Conservation (phyloP, 345 rosid species). For the Moricandia moricandioides region DNA sequence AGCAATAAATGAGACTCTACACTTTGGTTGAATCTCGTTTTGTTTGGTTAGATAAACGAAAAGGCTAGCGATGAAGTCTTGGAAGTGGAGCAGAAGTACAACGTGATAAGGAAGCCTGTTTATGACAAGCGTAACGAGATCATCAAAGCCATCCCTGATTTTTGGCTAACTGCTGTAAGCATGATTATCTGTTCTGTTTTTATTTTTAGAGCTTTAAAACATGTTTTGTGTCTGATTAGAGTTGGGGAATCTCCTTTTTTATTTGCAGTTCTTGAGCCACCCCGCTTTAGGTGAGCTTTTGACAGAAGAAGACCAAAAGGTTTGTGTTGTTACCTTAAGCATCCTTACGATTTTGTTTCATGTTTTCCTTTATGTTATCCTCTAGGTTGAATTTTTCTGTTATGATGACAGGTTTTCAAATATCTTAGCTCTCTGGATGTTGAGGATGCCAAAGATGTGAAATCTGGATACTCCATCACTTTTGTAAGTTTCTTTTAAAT, state of each 20-base stretch:
- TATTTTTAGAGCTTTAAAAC: background rate
- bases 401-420: slow-evolving; percentile 61
- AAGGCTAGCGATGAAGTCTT: slow-evolving; percentile 88
- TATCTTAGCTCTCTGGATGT: slow-evolving; percentile 71
- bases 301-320: slow-evolving; percentile 94
- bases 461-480: slow-evolving; percentile 83
- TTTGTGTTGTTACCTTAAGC: slow-evolving; percentile 28
- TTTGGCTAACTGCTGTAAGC: slow-evolving; percentile 95
- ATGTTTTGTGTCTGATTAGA: background rate
- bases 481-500: slow-evolving; percentile 56
- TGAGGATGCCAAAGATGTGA: slow-evolving; percentile 90
- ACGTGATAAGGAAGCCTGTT: slow-evolving; percentile 75
- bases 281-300: slow-evolving; percentile 76
- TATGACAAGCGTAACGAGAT: slow-evolving; percentile 78
- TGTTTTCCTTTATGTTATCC: background rate
- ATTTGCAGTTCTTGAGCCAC: slow-evolving; percentile 78
- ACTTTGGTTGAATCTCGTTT: background rate
- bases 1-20: background rate
- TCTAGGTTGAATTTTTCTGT: background rate
- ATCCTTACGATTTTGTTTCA: background rate
- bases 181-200: slow-evolving; percentile 6
- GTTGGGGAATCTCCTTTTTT: background rate
- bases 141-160: slow-evolving; percentile 80
- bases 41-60: slow-evolving; percentile 58
- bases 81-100: slow-evolving; percentile 90